phyloP scores from a whole-genome alignment of 306 rosid genomes.

The Quercus berberidifolia region DNA sequence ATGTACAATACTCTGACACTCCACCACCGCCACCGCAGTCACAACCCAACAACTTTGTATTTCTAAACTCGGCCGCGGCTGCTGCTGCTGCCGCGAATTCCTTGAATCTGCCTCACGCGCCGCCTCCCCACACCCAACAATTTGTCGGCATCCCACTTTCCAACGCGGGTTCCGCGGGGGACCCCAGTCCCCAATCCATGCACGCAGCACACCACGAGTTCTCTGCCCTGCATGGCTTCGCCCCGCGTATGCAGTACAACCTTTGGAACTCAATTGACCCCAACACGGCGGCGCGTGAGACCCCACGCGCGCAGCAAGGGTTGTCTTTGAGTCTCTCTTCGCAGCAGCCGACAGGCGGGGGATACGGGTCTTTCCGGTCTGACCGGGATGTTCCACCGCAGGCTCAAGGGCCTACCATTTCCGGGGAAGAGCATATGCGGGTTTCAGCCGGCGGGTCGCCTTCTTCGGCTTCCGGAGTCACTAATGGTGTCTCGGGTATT shows the following conservation, averaged over 20 bases:
- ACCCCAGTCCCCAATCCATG: conserved; percentile 44
- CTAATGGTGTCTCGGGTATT: conserved; percentile 69
- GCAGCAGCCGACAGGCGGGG: conserved; percentile 34
- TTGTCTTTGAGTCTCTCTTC: conserved; percentile 73
- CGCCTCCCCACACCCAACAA: conserved; percentile 61
- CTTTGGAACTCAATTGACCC: conserved; percentile 67
- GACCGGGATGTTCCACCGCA: conserved; percentile 43
- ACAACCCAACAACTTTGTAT: conserved; percentile 34
- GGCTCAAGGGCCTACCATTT: conserved; percentile 25
- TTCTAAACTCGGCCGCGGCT: conserved; percentile 51
- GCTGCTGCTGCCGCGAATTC: conserved; percentile 30
- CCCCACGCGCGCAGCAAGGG: conserved; percentile 65
- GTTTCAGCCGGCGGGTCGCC: conserved; percentile 50
- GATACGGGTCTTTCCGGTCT: conserved; percentile 53
- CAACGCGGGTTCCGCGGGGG: conserved; percentile 11
- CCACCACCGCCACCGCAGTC: conserved; percentile 51
- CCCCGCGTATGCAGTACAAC: conserved; percentile 61
- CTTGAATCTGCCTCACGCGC: conserved; percentile 48
- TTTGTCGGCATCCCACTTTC: conserved; percentile 65
- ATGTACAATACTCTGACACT: conserved; percentile 70
- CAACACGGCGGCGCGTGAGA: conserved; percentile 66
- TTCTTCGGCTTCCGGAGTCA: conserved; percentile 62
- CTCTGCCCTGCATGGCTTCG: conserved; percentile 80
- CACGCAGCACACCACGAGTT: conserved; percentile 48
- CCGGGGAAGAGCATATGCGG: conserved; percentile 50